Evolutionary conservation across 441 rosid genomes (phyloP), one percentile per base, ranked within the genome.

Genomic region (Kokia cookei): DNA sequence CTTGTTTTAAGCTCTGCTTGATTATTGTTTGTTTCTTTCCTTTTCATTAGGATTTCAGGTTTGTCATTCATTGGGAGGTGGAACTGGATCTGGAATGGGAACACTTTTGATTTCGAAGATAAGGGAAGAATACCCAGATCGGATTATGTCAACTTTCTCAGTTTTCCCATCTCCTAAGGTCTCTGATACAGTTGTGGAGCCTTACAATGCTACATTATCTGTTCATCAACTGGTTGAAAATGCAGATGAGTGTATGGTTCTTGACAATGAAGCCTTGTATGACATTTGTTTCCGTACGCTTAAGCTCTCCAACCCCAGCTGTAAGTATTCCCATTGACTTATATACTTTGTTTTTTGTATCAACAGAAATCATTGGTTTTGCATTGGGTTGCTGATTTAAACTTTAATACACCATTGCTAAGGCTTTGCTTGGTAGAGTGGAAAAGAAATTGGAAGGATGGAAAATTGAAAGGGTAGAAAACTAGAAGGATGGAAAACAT

Each of bases 91-190:
- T 55, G 88, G 90, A 3, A 88, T 88, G 90, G 90, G 92, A 22
- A 85, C 89, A 4, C 85, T 88, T 1, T 74, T 88, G 85, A 88
- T 88, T 15, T 86, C 92, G 0, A 88, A 84, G 83, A 88, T 88
- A 69, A 81, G 89, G 78, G 90, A 88, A 75, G 92, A 88, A 75
- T 88, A 84, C 68, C 90, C 89, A 17, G 90, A 88, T 77, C 64
- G 92, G 57, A 88, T 88, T 90, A 86, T 88, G 92, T 82, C 86
- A 27, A 88, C 90, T 5, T 88, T 88, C 80, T 88, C 92, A 0
- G 90, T 88, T 2, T 88, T 88, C 40, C 90, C 90, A 2, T 86
- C 92, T 63, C 92, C 90, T 24, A 85, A 85, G 78, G 92, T 88
- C 26, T 88, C 90, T 60, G 92, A 86, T 63, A 86, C 90, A 1